Evolutionary conservation across 306 rosid species (phyloP).

Genomic region (Fragaria nilgerrensis): DNA sequence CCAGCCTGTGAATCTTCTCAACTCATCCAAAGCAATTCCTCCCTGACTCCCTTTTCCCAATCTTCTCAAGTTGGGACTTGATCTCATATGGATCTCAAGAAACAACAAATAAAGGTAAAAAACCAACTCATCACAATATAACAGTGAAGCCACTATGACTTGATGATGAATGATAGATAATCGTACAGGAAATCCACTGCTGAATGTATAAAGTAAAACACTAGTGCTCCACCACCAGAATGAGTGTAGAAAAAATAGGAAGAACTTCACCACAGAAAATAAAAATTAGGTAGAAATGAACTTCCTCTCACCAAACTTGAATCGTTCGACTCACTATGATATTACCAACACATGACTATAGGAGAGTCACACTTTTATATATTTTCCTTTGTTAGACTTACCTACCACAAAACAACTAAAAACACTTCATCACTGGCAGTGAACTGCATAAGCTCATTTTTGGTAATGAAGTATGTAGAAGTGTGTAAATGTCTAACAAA

Average conservation of each 20-base stretch:
- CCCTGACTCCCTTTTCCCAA: not conserved
- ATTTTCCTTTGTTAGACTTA: not conserved
- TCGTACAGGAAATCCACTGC: not conserved
- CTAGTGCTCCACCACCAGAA: not conserved
- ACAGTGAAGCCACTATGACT: not conserved
- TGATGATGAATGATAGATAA: not conserved
- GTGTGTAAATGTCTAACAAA: not conserved
- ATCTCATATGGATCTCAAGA: slow-evolving; percentile 4
- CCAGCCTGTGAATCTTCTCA: slow-evolving; percentile 8
- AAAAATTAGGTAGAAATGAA: not conserved
- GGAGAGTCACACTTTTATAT: not conserved
- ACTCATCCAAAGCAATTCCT: not conserved
- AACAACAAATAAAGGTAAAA: slow-evolving; percentile 4
- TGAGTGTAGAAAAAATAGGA: not conserved
- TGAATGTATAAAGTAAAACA: not conserved
- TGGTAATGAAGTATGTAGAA: not conserved
- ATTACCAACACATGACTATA: not conserved
- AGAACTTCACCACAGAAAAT: slow-evolving; percentile 8
- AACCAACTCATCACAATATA: not conserved
- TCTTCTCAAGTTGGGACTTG: not conserved
- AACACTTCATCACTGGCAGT: not conserved
- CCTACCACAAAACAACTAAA: not conserved
- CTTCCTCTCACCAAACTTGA: not conserved
- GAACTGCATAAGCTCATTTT: not conserved
- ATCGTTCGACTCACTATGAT: not conserved